Conservation (phyloP, 169 alveolate genomes). For the Plasmodium vivax region DNA sequence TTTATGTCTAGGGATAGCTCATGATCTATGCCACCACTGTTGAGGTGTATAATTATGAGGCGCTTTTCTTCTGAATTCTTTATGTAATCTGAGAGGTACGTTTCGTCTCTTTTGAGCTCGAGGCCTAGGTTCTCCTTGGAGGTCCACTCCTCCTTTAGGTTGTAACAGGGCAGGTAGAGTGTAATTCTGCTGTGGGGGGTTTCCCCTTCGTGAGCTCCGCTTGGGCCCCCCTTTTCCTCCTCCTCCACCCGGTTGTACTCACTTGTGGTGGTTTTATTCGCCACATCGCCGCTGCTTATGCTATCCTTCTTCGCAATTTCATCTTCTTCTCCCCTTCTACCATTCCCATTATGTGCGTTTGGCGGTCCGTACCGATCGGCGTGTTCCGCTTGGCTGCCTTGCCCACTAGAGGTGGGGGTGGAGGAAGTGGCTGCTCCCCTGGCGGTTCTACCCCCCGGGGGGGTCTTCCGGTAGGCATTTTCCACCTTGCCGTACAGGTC, state of each 20-base stretch:
- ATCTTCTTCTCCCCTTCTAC: not conserved
- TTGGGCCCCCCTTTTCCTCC: not conserved
- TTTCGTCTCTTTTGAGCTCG: constrained; percentile 30
- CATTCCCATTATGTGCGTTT: not conserved
- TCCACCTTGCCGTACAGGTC: constrained; percentile 31
- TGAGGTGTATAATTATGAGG: constrained; percentile 48
- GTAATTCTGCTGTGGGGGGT: not conserved
- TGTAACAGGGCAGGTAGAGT: constrained; percentile 20
- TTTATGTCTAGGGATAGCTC: constrained; percentile 60
- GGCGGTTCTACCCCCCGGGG: too few species aligned
- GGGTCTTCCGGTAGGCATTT: not conserved
- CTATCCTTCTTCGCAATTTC: not conserved
- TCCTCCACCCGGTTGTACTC: not conserved
- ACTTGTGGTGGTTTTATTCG: not conserved
- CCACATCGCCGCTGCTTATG: not conserved
- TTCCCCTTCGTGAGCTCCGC: not conserved
- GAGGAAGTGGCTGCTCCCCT: not conserved
- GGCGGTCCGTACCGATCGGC: not conserved
- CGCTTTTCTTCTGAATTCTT: constrained; percentile 43
- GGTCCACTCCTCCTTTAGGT: constrained; percentile 34
- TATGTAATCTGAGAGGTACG: constrained; percentile 48
- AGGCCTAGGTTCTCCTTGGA: constrained; percentile 49
- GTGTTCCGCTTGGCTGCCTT: not conserved
- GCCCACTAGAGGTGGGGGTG: not conserved
- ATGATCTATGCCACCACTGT: constrained; percentile 7